phyloP scores from a whole-genome alignment of 2,329 filamentous ascomycete genomes.

The Coniella vitis region DNA sequence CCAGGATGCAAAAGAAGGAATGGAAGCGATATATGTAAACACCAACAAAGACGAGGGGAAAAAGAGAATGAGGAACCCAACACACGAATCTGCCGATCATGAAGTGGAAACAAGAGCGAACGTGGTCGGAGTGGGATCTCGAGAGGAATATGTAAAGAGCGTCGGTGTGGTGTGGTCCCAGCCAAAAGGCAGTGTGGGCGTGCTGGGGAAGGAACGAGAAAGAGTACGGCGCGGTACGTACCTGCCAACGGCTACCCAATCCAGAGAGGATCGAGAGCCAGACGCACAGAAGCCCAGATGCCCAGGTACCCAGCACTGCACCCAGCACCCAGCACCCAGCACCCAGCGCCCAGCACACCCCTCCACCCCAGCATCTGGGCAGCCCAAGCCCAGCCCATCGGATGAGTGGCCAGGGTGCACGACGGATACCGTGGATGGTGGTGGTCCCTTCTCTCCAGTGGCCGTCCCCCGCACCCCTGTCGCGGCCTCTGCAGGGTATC shows the following conservation, averaged over 20 bases:
- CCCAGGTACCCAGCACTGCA: too few species aligned
- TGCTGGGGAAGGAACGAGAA: too few species aligned
- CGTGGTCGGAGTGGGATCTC: slow-evolving; percentile 34
- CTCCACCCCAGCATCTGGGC: slow-evolving; percentile 1
- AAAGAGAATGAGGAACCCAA: slow-evolving; percentile 38
- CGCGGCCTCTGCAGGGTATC: too few species aligned
- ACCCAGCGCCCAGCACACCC: too few species aligned
- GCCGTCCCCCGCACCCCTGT: too few species aligned
- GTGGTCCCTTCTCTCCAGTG: too few species aligned
- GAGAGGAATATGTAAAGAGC: slow-evolving; percentile 38
- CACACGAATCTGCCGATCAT: slow-evolving; percentile 40
- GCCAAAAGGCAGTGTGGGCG: slow-evolving; percentile 31
- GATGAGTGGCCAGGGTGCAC: slow-evolving; percentile 14
- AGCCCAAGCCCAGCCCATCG: slow-evolving; percentile 7
- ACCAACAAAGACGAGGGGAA: slow-evolving; percentile 29
- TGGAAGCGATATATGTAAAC: slow-evolving; percentile 37
- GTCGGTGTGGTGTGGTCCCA: slow-evolving; percentile 4
- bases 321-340: too few species aligned
- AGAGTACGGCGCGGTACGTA: too few species aligned
- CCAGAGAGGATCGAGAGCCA: slow-evolving; percentile 7
- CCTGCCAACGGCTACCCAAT: slow-evolving; percentile 22
- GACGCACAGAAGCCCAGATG: slow-evolving; percentile 32
- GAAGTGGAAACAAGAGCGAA: slow-evolving; percentile 32
- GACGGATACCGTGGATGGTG: too few species aligned
- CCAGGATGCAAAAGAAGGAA: slow-evolving; percentile 37